These are phyloP conservation scores for Lolium perenne DNA, from an alignment of 176 grass and related monocot genomes.

Conservation along the genomic window DNA sequence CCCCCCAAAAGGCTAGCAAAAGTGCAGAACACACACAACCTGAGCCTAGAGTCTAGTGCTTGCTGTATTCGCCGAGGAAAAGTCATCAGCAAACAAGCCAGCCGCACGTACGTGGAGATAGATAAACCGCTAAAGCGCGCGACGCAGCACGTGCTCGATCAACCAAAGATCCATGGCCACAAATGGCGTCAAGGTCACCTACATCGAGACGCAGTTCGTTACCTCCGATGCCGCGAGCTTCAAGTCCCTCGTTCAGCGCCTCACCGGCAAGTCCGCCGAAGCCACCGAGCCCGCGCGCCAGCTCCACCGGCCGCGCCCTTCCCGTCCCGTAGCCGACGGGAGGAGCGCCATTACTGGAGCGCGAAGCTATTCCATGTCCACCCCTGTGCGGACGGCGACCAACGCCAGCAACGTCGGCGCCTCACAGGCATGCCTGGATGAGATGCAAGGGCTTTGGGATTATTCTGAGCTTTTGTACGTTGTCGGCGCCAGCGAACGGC, in stretches of 20 bases:
- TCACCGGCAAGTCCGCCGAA: conserved; percentile 45
- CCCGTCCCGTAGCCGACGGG: background rate
- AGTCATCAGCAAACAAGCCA: too few species aligned
- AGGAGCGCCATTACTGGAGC: background rate
- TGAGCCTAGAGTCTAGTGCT: too few species aligned
- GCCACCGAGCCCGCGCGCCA: background rate
- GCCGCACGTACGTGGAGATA: too few species aligned
- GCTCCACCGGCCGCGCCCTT: background rate
- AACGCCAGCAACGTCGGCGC: background rate
- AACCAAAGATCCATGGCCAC: conserved; percentile 14
- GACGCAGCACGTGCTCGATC: too few species aligned
- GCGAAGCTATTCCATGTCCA: background rate
- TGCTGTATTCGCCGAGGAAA: too few species aligned
- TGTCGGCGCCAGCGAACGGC: background rate
- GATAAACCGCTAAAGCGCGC: too few species aligned
- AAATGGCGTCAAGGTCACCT: conserved; percentile 49
- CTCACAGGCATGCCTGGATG: background rate
- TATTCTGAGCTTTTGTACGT: background rate
- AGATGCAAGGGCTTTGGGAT: background rate
- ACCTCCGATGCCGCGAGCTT: conserved; percentile 47
- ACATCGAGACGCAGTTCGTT: conserved; percentile 63
- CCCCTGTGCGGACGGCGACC: background rate
- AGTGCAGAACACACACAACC: too few species aligned
- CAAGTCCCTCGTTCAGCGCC: conserved; percentile 63
- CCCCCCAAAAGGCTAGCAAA: too few species aligned